Percentiles rank a stretch among this genome's conserved stretches.
Evolutionary conservation across 192 early-diverging fungal genomes (phyloP).

Genomic region (Podila verticillata): DNA sequence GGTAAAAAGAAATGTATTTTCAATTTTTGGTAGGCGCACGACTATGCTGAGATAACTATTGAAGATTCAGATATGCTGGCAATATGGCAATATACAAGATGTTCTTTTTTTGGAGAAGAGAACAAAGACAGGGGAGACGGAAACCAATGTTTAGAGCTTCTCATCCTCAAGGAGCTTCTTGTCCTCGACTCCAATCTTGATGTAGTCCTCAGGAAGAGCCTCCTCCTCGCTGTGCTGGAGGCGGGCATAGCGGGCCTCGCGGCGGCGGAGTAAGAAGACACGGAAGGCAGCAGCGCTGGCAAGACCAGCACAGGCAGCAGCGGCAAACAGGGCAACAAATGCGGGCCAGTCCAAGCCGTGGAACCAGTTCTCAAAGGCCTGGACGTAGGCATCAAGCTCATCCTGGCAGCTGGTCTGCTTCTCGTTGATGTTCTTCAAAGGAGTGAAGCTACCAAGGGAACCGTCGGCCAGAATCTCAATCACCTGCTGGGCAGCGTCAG

Average conservation of each 20-base stretch:
- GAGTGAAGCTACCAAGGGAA: conserved; percentile 52
- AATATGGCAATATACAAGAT: too few relatives aligned
- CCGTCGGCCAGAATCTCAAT: conserved; percentile 63
- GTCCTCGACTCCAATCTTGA: neutral
- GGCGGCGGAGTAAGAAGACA: neutral
- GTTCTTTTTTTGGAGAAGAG: too few relatives aligned
- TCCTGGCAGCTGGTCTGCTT: neutral
- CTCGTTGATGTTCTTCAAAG: conserved; percentile 11
- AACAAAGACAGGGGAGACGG: too few relatives aligned
- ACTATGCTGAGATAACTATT: too few relatives aligned
- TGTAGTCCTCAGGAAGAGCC: neutral
- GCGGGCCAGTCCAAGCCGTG: neutral
- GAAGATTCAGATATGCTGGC: too few relatives aligned
- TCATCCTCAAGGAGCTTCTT: neutral
- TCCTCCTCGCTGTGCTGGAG: neutral
- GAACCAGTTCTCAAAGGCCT: conserved; percentile 1
- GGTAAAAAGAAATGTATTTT: too few relatives aligned
- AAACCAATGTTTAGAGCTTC: too few relatives aligned
- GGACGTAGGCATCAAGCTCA: neutral
- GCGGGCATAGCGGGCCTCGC: neutral
- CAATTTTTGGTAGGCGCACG: too few relatives aligned
- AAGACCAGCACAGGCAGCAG: neutral
- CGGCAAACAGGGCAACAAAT: neutral
- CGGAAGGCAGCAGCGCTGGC: neutral
- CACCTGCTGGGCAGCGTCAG: conserved; percentile 63